Base-by-base conservation (phyloP, 2,329 filamentous ascomycete species). In the Plenodomus lindquistii region DNA sequence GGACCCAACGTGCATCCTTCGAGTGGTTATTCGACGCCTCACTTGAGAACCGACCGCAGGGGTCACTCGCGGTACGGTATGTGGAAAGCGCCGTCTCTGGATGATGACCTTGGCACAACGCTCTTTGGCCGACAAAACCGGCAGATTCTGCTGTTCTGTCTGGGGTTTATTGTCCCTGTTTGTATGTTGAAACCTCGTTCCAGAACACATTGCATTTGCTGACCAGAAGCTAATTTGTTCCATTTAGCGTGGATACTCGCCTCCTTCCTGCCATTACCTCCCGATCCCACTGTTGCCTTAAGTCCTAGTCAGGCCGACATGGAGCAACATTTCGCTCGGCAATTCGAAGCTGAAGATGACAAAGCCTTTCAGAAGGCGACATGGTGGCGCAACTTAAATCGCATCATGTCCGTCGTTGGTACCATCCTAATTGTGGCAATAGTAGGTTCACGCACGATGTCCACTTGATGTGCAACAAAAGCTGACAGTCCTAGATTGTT, bases 201-300 rank as follows among this genome's bases (percentile, higher is more conserved):
- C 17, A 31, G 9, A 16, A 17, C 29, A 27, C 24, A 16, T 37
- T 48, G 37, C 42, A 41, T 43, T 52, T 38, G 16, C 15, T 13
- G 27, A 31, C 4, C 15, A 43, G 39, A 34, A 57, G 61, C 53
- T 64, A 41, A 61, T 47, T 29, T 4, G 40, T 36, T 31, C 39
- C 47, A 40, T 59, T n/a, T n/a, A 87, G 87, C 86, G 46, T 95
- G 90, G 90, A 88, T 93, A 75, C 77, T 91, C 54, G 91, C 86
- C 1, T 83, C 89, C 1, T 79, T 92, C 44, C 76, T 94, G 11
- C 88, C 89, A 1, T 73, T 95, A 6, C 88, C 88, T 9, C 75
- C 76, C 1, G 79, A 80, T 45, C 81, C 85, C 8, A 73, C 77
- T 17, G 61, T 73, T 1, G 74, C 78, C 42, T 57, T 46, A 54